These are phyloP conservation scores for Zygosaccharomyces rouxii DNA, from an alignment of 805 yeast genomes.

Conservation along the genomic window DNA sequence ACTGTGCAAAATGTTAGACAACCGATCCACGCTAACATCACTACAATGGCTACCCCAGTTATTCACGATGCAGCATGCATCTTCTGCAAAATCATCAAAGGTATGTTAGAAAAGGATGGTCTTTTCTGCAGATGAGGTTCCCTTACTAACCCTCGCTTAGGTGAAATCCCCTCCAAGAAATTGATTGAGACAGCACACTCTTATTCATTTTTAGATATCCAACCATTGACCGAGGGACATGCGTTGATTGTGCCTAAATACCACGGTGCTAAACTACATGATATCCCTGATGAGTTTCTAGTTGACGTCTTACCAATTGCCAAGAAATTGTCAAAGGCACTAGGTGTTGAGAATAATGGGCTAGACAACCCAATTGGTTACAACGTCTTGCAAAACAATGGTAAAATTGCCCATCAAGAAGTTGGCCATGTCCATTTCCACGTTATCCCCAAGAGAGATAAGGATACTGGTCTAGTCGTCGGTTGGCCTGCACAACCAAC, in stretches of 20 bases:
- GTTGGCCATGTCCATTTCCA: slow-evolving; percentile 98
- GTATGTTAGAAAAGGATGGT: slow-evolving; percentile 34
- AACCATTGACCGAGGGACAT: slow-evolving; percentile 88
- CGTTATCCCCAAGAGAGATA: slow-evolving; percentile 81
- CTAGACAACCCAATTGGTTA: slow-evolving; percentile 61
- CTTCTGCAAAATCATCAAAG: slow-evolving; percentile 90
- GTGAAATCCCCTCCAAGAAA: slow-evolving; percentile 93
- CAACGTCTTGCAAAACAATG: slow-evolving; percentile 89
- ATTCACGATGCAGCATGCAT: slow-evolving; percentile 62
- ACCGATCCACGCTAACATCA: background rate
- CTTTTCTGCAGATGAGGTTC: background rate
- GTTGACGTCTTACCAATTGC: slow-evolving; percentile 84
- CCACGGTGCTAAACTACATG: slow-evolving; percentile 91
- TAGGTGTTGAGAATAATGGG: slow-evolving; percentile 60
- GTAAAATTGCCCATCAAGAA: slow-evolving; percentile 89
- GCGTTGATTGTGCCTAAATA: slow-evolving; percentile 85
- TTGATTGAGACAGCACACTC: slow-evolving; percentile 77
- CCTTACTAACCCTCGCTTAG: slow-evolving; percentile 35
- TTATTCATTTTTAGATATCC: slow-evolving; percentile 86
- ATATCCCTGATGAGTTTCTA: slow-evolving; percentile 86
- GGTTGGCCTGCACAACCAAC: slow-evolving; percentile 94
- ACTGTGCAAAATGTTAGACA: background rate
- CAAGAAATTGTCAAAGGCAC: slow-evolving; percentile 74
- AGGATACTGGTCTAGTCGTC: slow-evolving; percentile 69
- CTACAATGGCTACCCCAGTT: slow-evolving; percentile 9